Evolutionary conservation across 2,329 filamentous ascomycete species (phyloP), one percentile per base, ranked within the genome.

Genomic region (Rhynchosporium agropyri): DNA sequence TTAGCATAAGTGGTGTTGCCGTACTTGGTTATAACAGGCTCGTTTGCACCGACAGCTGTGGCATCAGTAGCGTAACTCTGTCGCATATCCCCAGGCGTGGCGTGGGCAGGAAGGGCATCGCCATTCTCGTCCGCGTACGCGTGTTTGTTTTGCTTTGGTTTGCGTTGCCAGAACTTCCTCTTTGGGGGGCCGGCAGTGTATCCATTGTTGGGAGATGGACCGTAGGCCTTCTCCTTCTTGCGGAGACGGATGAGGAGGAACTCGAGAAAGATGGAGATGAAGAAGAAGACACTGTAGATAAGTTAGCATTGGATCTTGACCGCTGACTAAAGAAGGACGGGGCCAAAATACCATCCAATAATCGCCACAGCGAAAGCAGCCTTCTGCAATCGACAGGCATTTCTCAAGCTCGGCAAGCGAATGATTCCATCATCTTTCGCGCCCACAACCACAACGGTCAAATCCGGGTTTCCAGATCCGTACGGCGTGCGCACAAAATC

Each of bases 321-420:
- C 20, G 20, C 3, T n/a, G 15, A n/a, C 7, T 2, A 1, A 46
- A 36, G 33, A 28, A 10, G 38, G 26, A 4, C n/a, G 28, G 43
- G 13, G 8, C 40, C 1, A 20, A 79, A 82, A 79, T 80, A 92
- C 87, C 90, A 86, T 72, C 83, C 89, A 62, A 92, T 84, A 64
- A 97, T 89, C 36, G 92, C 80, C 15, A 95, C 87, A 3, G 90
- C 89, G 68, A 97, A 88, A 64, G 81, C 84, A 50, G 88, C 92
- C 56, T 87, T 91, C 77, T 96, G 86, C 69, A 97, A 79, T 63
- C 81, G 81, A 79, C 93, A 97, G 0, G 89, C 86, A 64, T 84
- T 84, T n/a, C 77, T 76, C 50, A 83, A 77, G 33, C 74, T 78
- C 3, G 79, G 74, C 7, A 77, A 68, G 3, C 59, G 60, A 20